Percentiles rank a stretch among this genome's conserved stretches.
phyloP scores from a whole-genome alignment of 495 filamentous ascomycete genomes.

The Lophiostoma macrostomum region DNA sequence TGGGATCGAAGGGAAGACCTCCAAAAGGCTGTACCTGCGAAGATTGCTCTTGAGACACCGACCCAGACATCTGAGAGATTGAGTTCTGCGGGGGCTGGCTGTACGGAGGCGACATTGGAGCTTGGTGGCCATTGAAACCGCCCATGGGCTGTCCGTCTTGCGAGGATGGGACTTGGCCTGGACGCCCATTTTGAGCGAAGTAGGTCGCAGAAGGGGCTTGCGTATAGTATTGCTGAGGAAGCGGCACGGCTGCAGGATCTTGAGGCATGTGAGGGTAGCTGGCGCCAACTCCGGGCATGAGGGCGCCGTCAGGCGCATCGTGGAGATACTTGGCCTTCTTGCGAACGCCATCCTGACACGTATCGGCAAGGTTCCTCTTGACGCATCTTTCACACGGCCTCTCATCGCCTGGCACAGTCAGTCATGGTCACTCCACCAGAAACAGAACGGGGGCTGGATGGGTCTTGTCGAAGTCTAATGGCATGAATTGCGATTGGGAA shows the following conservation, averaged over 20 bases:
- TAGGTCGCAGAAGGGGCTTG: constrained; percentile 33
- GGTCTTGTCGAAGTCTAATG: not conserved
- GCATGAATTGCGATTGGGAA: no score
- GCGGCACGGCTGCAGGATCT: constrained; percentile 1
- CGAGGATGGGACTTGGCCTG: constrained; percentile 31
- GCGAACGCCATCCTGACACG: constrained; percentile 90
- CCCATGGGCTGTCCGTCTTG: constrained; percentile 27
- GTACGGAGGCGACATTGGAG: constrained; percentile 37
- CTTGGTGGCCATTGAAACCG: constrained; percentile 32
- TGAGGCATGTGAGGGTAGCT: constrained; percentile 46
- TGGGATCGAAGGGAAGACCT: constrained; percentile 70
- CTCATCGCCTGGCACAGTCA: constrained; percentile 61
- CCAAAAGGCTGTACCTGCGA: constrained; percentile 31
- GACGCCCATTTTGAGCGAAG: constrained; percentile 20
- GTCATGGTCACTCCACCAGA: not conserved
- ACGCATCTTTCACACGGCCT: constrained; percentile 91
- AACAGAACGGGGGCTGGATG: not conserved
- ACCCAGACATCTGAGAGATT: constrained; percentile 41
- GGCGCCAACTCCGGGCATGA: constrained; percentile 59
- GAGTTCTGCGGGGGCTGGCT: constrained; percentile 35
- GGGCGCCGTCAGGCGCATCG: constrained; percentile 79
- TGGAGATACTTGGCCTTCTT: constrained; percentile 99
- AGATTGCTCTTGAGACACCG: constrained; percentile 43
- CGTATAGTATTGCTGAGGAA: constrained; percentile 24
- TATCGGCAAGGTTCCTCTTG: constrained; percentile 83